Percentiles rank a stretch among this genome's conserved stretches.
These are phyloP conservation scores for Stachybotrys echinatus DNA, from an alignment of 2,329 filamentous ascomycete species.

Conservation along the genomic window DNA sequence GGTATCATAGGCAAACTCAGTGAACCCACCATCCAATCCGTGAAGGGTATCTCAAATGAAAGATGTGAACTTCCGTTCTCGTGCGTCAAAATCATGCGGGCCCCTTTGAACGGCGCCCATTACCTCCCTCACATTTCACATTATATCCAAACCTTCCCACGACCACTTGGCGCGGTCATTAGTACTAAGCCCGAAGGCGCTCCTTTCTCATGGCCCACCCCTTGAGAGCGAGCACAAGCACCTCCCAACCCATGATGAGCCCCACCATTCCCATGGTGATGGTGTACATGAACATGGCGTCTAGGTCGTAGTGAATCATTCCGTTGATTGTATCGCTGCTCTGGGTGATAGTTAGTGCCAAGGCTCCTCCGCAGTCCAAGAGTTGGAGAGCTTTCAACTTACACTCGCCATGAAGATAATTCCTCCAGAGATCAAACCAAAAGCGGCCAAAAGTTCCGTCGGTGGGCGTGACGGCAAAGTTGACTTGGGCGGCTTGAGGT, in stretches of 20 bases:
- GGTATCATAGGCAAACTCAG: not conserved
- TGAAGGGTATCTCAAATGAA: conserved; percentile 20
- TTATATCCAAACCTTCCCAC: not conserved
- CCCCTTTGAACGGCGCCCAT: not conserved
- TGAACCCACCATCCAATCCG: conserved; percentile 6
- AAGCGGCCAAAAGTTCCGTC: conserved; percentile 80
- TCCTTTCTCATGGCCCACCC: conserved; percentile 68
- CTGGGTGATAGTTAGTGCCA: conserved; percentile 31
- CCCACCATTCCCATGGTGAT: conserved; percentile 79
- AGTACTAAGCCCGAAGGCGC: conserved; percentile 7
- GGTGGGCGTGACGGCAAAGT: conserved; percentile 79
- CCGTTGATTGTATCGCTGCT: conserved; percentile 69
- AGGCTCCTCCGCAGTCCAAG: not conserved
- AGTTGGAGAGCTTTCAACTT: conserved; percentile 29
- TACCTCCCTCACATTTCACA: not conserved
- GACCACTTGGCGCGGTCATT: not conserved
- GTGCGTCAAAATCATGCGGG: conserved; percentile 3
- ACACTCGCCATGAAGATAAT: conserved; percentile 90
- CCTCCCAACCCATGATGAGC: conserved; percentile 79
- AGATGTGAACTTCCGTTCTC: conserved; percentile 3
- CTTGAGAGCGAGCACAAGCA: conserved; percentile 75
- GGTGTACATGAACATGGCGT: conserved; percentile 93
- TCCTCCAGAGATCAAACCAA: conserved; percentile 82
- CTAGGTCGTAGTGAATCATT: conserved; percentile 72
- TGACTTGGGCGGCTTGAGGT: conserved; percentile 74